phyloP scores from a whole-genome alignment of 768 basidiomycete species.

The Russula lepida region DNA sequence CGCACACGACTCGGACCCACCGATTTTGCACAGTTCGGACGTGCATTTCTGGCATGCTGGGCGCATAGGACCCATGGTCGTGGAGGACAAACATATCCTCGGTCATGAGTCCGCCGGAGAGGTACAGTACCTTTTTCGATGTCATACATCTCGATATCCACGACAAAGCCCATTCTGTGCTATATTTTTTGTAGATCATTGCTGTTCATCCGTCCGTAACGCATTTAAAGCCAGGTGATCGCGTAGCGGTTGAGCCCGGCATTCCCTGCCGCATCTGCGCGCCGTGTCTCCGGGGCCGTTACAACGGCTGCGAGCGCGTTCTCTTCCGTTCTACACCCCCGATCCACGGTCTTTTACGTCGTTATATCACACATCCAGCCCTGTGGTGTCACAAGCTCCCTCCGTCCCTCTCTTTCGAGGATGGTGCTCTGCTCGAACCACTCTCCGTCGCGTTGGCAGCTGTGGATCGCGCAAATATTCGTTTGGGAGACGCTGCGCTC shows the following conservation, averaged over 20 bases:
- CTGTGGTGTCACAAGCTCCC: conserved; percentile 52
- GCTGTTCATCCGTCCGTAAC: conserved; percentile 12
- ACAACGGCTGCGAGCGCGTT: conserved; percentile 47
- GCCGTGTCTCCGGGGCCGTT: conserved; percentile 52
- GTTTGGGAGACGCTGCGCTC: conserved; percentile 55
- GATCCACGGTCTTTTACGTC: conserved; percentile 28
- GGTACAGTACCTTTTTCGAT: conserved; percentile 26
- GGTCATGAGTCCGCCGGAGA: conserved; percentile 68
- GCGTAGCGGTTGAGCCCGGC: conserved; percentile 63
- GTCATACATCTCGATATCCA: background rate
- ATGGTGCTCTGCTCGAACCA: conserved; percentile 61
- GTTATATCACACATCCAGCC: conserved; percentile 19
- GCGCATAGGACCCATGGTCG: conserved; percentile 59
- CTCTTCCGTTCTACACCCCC: conserved; percentile 70
- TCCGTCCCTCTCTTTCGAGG: conserved; percentile 53
- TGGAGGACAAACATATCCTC: conserved; percentile 43
- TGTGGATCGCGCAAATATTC: conserved; percentile 54
- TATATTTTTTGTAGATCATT: background rate
- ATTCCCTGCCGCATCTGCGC: conserved; percentile 60
- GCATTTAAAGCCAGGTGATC: conserved; percentile 38
- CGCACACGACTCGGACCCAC: background rate
- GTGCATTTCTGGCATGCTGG: conserved; percentile 72
- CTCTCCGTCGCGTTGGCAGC: conserved; percentile 60
- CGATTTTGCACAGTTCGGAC: conserved; percentile 44
- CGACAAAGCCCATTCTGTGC: background rate